phyloP scores from a whole-genome alignment of 176 grass and related monocot genomes.

The Paspalum notatum region DNA sequence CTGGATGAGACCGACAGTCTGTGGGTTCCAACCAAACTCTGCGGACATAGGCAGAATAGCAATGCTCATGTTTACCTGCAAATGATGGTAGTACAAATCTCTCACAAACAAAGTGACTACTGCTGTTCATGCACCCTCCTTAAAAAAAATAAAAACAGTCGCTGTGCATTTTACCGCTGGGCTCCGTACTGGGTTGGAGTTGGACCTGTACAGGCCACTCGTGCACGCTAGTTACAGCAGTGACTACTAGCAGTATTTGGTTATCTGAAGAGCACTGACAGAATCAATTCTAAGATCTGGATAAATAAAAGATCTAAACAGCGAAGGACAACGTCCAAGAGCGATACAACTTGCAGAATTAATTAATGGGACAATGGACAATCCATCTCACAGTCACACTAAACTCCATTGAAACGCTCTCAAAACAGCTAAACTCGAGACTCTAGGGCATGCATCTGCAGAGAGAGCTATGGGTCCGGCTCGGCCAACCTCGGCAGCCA shows the following conservation, averaged over 20 bases:
- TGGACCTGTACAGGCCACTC: no score
- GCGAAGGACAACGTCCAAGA: no score
- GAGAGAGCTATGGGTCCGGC: no score
- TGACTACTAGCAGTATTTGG: no score
- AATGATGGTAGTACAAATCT: conserved; percentile 21
- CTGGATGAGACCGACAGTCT: conserved; percentile 86
- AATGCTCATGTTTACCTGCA: conserved; percentile 99
- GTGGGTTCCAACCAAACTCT: conserved; percentile 85
- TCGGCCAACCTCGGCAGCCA: background rate
- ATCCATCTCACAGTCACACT: no score
- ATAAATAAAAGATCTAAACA: no score
- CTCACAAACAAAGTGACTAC: background rate
- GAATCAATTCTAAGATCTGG: no score
- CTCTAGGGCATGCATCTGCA: background rate
- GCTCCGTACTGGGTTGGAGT: no score
- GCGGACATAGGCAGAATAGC: conserved; percentile 95
- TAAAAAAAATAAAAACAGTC: background rate
- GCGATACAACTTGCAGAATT: background rate
- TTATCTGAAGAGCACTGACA: no score
- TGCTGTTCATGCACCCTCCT: background rate
- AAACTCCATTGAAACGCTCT: background rate
- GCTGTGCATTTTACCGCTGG: background rate
- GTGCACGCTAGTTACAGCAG: no score
- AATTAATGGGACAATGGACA: no score
- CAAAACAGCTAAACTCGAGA: background rate